Conservation (phyloP, 2,329 filamentous ascomycete genomes). For the Colletotrichum viniferum region DNA sequence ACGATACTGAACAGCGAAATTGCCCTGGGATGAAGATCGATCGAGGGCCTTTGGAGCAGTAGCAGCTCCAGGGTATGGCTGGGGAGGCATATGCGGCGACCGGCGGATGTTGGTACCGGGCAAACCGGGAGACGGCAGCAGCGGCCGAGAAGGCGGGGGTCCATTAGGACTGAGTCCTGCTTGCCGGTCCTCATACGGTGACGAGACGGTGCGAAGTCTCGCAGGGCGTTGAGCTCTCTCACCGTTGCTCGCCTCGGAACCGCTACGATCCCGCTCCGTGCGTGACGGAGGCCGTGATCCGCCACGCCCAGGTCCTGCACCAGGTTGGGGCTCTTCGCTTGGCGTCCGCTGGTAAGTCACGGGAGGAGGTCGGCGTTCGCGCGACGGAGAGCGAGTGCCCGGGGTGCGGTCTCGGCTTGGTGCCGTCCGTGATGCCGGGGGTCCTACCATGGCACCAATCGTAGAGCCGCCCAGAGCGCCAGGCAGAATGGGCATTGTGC, state of each 20-base stretch:
- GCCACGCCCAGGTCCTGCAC: slow-evolving; percentile 31
- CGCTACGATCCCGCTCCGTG: slow-evolving; percentile 57
- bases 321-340: slow-evolving; percentile 42
- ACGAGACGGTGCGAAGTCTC: slow-evolving; percentile 28
- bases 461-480: neutral
- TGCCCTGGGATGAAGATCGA: slow-evolving; percentile 32
- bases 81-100: slow-evolving; percentile 53
- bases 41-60: slow-evolving; percentile 26
- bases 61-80: slow-evolving; percentile 34
- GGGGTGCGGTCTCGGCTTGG: slow-evolving; percentile 27
- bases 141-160: slow-evolving; percentile 29
- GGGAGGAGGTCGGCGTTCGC: slow-evolving; percentile 50
- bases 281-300: slow-evolving; percentile 30
- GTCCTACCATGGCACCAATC: neutral
- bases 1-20: slow-evolving; percentile 35
- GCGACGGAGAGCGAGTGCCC: slow-evolving; percentile 41
- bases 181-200: slow-evolving; percentile 23
- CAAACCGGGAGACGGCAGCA: slow-evolving; percentile 49
- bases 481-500: slow-evolving; percentile 25
- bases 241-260: slow-evolving; percentile 58
- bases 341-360: slow-evolving; percentile 49
- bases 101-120: slow-evolving; percentile 52
- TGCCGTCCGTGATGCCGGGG: slow-evolving; percentile 24
- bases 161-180: neutral
- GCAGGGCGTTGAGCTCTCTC: slow-evolving; percentile 39